Evolutionary conservation across 352 stramenopile genomes (phyloP), one percentile per base, ranked within the genome.

Genomic region (Globisporangium paddicum): DNA sequence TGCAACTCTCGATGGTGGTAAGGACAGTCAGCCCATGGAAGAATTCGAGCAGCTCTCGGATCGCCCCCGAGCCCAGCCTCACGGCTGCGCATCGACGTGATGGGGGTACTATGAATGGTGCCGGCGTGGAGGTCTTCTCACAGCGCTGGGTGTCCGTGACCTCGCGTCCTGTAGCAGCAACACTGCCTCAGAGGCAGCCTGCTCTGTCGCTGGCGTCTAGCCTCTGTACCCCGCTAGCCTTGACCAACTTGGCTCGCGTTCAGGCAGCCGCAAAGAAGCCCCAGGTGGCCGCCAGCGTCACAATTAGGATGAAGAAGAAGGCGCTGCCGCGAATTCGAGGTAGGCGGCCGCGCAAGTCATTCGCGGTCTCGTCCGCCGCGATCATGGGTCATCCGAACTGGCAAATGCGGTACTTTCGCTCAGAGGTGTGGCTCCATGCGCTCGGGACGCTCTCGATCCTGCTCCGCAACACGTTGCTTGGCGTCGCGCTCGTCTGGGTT

Each of bases 401-500:
- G 44, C 21, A 14, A 5, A 6, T 21, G 23, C 23, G 44, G 44
- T 35, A 50, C n/a, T 34, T 50, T 14, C 37, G 51, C 51, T 35
- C 26, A 35, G 63, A 38, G 40, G 54, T 51, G 34, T 62, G 13
- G 51, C 35, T 38, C 14, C 28, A 55, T 14, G 19, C 64, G 34
- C 28, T 64, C 5, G 50, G 51, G 37, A 26, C 61, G 55, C 54
- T 57, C 18, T 62, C 47, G 35, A 50, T 62, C 4, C 35, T 78
- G 4, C 35, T 73, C 18, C 60, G 46, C 28, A 77, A 77, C 44
- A 49, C 56, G 0, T 2, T 64, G 5, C 8, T 62, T 11, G 63
- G 63, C 25, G 50, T 68, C 42, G 11, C 63, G 5, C 64, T 58
- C 25, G 55, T 59, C 1, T 65, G 40, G 35, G 21, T 65, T 18